Conservation (phyloP, 345 rosid genomes). For the Garcia nutans region DNA sequence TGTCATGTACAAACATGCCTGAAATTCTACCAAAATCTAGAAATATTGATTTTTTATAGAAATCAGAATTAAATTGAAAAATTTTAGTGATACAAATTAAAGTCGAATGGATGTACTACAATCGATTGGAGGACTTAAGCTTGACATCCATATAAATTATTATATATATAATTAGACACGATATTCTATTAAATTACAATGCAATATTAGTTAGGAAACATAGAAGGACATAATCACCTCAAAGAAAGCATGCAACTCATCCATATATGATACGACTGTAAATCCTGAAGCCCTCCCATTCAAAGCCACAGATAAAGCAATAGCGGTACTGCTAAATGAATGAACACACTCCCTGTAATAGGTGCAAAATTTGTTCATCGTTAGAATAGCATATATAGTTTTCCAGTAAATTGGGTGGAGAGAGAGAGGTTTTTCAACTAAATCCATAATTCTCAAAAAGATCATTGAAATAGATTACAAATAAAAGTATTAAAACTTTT, state of each 20-base stretch:
- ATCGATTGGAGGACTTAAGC: too few relatives aligned
- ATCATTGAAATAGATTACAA: not conserved
- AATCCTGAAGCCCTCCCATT: slow-evolving; percentile 58
- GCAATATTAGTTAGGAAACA: not conserved
- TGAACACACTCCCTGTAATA: slow-evolving; percentile 68
- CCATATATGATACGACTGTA: slow-evolving; percentile 44
- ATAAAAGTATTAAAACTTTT: not conserved
- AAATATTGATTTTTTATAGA: too few relatives aligned
- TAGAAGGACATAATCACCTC: slow-evolving; percentile 49
- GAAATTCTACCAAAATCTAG: too few relatives aligned
- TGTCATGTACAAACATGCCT: too few relatives aligned
- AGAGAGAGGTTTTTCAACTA: not conserved
- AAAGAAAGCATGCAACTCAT: slow-evolving; percentile 55
- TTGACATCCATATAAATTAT: too few relatives aligned
- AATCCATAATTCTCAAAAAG: slow-evolving; percentile 14
- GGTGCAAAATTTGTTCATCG: slow-evolving; percentile 20
- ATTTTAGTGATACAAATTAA: not conserved
- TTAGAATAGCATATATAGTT: slow-evolving; percentile 13
- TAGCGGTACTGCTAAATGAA: slow-evolving; percentile 47
- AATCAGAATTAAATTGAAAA: too few relatives aligned
- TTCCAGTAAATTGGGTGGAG: not conserved
- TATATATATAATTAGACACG: too few relatives aligned
- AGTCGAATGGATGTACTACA: not conserved
- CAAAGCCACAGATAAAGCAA: slow-evolving; percentile 51
- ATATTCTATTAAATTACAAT: too few relatives aligned